Conservation (phyloP, 805 yeast genomes). For the Wilhelminamyces savonicus region DNA sequence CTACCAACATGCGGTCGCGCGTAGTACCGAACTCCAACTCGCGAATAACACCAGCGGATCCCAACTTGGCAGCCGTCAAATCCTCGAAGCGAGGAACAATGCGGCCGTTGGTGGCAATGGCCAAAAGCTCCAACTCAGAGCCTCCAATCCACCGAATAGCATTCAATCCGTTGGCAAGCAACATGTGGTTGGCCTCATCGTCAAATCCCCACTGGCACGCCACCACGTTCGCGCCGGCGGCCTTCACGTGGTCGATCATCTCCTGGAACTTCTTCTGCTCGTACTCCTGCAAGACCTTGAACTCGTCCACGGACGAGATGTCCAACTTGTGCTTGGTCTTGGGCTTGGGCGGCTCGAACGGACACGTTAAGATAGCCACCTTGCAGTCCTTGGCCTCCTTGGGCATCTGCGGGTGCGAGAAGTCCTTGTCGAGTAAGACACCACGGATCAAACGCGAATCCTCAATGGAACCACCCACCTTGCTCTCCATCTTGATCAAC, state of each 20-base stretch:
- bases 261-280: constrained; percentile 86
- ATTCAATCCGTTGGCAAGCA: constrained; percentile 81
- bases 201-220: constrained; percentile 99
- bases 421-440: constrained; percentile 91
- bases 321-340: constrained; percentile 97
- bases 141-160: constrained; percentile 99
- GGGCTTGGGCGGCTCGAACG: constrained; percentile 99
- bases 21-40: constrained; percentile 96
- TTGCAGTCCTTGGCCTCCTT: constrained; percentile 70
- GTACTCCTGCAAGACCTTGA: constrained; percentile 81
- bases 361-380: constrained; percentile 93
- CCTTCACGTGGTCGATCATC: constrained; percentile 84
- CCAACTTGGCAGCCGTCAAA: constrained; percentile 72
- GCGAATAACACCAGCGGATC: constrained; percentile 76
- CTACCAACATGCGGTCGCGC: constrained; percentile 89
- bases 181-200: constrained; percentile 94
- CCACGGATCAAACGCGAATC: constrained; percentile 85
- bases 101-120: constrained; percentile 95
- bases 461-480: constrained; percentile 88
- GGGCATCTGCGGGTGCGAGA: constrained; percentile 98
- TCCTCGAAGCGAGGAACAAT: constrained; percentile 98
- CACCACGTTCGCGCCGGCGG: constrained; percentile 90
- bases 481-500: constrained; percentile 89
- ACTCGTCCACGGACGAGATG: constrained; percentile 90
- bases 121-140: constrained; percentile 88